phyloP scores from a whole-genome alignment of 805 yeast species.

The Ogataea zsoltii region DNA sequence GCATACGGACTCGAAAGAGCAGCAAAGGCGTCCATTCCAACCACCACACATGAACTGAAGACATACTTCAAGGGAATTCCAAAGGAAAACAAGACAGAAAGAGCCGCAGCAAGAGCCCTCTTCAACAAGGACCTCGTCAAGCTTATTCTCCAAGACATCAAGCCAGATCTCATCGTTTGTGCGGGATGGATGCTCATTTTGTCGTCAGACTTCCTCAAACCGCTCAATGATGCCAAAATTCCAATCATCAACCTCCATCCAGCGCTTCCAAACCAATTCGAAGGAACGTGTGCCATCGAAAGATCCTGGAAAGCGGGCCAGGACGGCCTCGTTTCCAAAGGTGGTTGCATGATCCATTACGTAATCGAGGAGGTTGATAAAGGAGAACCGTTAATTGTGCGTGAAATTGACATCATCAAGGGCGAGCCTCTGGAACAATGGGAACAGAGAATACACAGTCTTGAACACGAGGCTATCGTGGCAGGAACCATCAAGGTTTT shows the following conservation, averaged over 20 bases:
- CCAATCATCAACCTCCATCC: constrained; percentile 95
- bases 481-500: constrained; percentile 79
- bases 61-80: constrained; percentile 73
- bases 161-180: constrained; percentile 88
- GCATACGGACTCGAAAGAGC: constrained; percentile 92
- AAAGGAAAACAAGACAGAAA: constrained; percentile 59
- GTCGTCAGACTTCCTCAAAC: constrained; percentile 71
- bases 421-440: constrained; percentile 80
- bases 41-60: constrained; percentile 69
- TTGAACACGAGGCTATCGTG: constrained; percentile 90
- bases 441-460: constrained; percentile 76
- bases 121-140: constrained; percentile 82
- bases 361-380: constrained; percentile 96
- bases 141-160: constrained; percentile 51
- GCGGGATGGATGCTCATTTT: constrained; percentile 98
- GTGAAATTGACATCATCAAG: constrained; percentile 67
- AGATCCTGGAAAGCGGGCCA: constrained; percentile 96
- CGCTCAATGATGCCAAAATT: constrained; percentile 57
- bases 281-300: constrained; percentile 96
- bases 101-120: constrained; percentile 60
- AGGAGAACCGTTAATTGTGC: constrained; percentile 86
- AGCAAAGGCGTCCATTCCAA: constrained; percentile 62
- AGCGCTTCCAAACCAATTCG: constrained; percentile 95
- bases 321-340: constrained; percentile 68
- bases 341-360: constrained; percentile 95